A percentile compares a stretch with the other conserved stretches of the same genome.
phyloP scores from a whole-genome alignment of 495 filamentous ascomycete genomes.

The Trichocladium uniseriatum region DNA sequence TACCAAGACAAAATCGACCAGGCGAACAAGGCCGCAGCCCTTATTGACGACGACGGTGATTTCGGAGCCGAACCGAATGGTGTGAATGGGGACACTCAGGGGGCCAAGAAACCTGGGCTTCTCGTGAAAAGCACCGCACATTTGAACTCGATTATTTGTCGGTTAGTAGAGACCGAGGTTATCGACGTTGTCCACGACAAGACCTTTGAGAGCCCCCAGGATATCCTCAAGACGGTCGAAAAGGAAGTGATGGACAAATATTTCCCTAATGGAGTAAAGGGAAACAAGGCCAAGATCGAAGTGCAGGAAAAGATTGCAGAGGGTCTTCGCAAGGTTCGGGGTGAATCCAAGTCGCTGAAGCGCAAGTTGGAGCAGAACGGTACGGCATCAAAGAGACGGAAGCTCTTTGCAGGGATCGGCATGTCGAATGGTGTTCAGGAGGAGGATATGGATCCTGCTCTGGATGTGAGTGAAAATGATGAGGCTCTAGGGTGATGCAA shows the following conservation, averaged over 20 bases:
- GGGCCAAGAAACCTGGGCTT: constrained; percentile 13
- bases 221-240: constrained; percentile 29
- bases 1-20: constrained; percentile 29
- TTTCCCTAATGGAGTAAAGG: constrained; percentile 32
- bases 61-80: constrained; percentile 12
- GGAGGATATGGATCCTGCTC: constrained; percentile 30
- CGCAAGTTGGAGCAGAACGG: constrained; percentile 38
- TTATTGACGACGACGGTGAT: constrained; percentile 10
- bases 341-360: constrained; percentile 39
- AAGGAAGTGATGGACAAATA: constrained; percentile 35
- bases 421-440: constrained; percentile 23
- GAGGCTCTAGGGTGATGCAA: background rate
- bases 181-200: constrained; percentile 32
- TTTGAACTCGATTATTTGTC: constrained; percentile 32
- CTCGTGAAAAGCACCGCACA: constrained; percentile 26
- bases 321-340: constrained; percentile 41
- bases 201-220: constrained; percentile 33
- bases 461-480: constrained; percentile 25
- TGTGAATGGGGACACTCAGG: constrained; percentile 16
- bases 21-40: constrained; percentile 17
- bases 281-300: constrained; percentile 49
- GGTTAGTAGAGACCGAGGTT: constrained; percentile 37
- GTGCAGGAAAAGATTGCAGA: constrained; percentile 45
- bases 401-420: constrained; percentile 33
- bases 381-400: constrained; percentile 37